Evolutionary conservation across 768 basidiomycete genomes (phyloP).

Genomic region (Mycena vulgaris): DNA sequence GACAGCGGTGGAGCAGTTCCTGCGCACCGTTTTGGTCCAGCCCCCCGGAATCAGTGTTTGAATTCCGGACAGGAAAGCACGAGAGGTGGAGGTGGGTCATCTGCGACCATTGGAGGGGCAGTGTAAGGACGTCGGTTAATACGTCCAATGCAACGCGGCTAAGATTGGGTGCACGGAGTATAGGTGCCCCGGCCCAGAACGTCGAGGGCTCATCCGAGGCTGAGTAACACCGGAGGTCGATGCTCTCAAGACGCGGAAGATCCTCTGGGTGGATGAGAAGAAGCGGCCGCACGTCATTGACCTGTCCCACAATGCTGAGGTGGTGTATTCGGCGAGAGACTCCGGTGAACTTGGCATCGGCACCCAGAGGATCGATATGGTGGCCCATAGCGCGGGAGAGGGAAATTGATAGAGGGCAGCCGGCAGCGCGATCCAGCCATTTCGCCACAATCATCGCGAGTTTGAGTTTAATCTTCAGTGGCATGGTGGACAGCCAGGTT

Average conservation of each 20-base stretch:
- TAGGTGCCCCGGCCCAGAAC: neutral
- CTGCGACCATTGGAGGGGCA: conserved; percentile 14
- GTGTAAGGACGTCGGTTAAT: neutral
- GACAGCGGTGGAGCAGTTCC: neutral
- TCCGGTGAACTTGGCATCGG: no score
- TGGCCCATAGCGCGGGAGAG: neutral
- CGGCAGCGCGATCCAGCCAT: neutral
- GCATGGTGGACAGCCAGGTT: neutral
- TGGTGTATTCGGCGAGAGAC: neutral
- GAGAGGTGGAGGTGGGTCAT: neutral
- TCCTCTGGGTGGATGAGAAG: neutral
- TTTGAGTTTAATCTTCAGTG: neutral
- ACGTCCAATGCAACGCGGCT: neutral
- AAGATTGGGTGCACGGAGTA: neutral
- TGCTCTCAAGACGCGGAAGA: neutral
- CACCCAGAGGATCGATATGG: no score
- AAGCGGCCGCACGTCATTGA: neutral
- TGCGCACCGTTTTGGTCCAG: neutral
- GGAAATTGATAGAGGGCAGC: conserved; percentile 6
- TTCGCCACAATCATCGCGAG: neutral
- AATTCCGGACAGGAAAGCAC: neutral
- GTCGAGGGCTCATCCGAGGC: neutral
- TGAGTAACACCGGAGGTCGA: neutral
- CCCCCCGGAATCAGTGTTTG: neutral
- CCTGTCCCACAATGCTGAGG: neutral